Base-by-base conservation (phyloP, 257 asterid genomes). In the Dorcoceras hygrometricum region DNA sequence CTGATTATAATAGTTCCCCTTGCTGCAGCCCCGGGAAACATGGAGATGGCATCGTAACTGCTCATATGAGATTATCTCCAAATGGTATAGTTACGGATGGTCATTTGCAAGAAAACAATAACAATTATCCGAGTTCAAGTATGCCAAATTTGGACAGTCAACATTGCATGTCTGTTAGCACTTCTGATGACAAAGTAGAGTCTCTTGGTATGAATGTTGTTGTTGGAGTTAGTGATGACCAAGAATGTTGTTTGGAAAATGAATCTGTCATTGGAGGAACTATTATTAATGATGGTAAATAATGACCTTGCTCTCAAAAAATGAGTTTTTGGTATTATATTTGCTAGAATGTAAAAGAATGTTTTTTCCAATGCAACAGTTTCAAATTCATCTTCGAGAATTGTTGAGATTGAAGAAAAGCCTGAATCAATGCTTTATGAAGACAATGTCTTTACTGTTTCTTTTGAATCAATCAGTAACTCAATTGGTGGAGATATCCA, bases 1-100 rank as follows among this genome's bases (percentile, higher is more conserved):
- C 97, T 0, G 91, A 85, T 66, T 88, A 88, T 70, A 79, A 59
- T 24, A 75, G 69, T 68, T 75, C 96, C 29, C 89, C 94, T 58
- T 55, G 78, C 76, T 74, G 73, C 79, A 90, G 98, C 78, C 97
- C 92, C 2, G 76, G 83, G 64, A 79, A 76, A 66, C 66, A 65
- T 43, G 75, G 73, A 11, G 86, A 84, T 60, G 86, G 80, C 31
- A 69, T 72, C 61, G 27, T 81, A 65, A 77, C 83, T 29, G 75
- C 80, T 7, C 86, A 74, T 59, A 76, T 61, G 78, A 81, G 77
- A 57, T 73, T 76, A 58, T 80, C 96, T 69, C 84, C 86, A 24
- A 73, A 72, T 53, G 73, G 67, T 67, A 20, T 62, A 53, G 32
- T 58, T 63, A 77, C 73, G 54, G 67, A 46, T 61, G 84, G 74